Evolutionary conservation across 805 yeast genomes (phyloP), one percentile per base, ranked within the genome.

Genomic region (Ogataea polymorpha): DNA sequence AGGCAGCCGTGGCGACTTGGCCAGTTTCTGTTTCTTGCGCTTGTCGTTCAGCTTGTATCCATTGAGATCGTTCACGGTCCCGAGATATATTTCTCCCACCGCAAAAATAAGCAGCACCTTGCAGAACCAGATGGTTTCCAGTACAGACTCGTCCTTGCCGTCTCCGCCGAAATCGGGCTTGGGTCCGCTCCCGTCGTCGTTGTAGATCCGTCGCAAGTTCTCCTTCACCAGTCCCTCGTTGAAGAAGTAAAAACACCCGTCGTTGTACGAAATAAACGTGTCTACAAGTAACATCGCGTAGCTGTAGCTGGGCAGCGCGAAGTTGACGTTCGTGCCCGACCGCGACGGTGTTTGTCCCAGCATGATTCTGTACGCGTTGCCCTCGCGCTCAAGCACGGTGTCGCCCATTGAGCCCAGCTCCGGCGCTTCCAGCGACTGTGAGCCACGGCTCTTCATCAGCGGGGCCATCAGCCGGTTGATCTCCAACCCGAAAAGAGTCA

Each of bases 241-340:
- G 66, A 85, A 85, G 54, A 85, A 85, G 62, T 85, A 85, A 58
- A 85, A 85, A 52, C 95, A 85, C 1, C 90, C 93, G 60, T 84
- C 93, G 53, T 85, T 85, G 59, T 83, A 85, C 37, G 82, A 81
- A 39, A 85, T 75, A 50, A 85, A 85, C 0, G 87, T 80, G 55
- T 85, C 91, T 10, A 85, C 85, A 35, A 85, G 63, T 11, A 82
- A 59, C 75, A 82, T 75, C 6, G 91, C 89, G 58, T 84, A 83
- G 3, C 86, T 77, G 49, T 82, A 84, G 11, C 87, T 79, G 1
- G 95, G 95, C 13, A 85, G 65, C 0, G 86, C 75, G 55, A 83
- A 82, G 52, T 82, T 80, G 17, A 82, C 86, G 16, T 82, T 72
- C 5, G 81, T 68, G 1, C 86, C 84, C 0, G 86, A 83, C 25